Evolutionary conservation across 306 rosid genomes (phyloP), one percentile per base, ranked within the genome.

Genomic region (Prunus mume): DNA sequence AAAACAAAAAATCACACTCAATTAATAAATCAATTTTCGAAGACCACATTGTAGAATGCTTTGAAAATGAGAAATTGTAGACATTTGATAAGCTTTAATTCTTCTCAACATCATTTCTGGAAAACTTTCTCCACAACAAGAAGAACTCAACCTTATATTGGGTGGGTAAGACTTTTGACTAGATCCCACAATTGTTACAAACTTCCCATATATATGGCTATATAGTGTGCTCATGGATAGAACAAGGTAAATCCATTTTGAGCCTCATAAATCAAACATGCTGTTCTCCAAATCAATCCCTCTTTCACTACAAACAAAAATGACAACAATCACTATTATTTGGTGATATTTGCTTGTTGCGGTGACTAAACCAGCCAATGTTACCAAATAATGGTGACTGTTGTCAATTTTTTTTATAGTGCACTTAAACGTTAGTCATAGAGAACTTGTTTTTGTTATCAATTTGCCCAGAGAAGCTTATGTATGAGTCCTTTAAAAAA

Each of bases 401-500:
- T 30, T 30, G 32, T 5, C 32, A 30, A 5, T 3, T 30, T 30
- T 30, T 30, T 30, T 30, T 30, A 3, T 30, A 30, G 32, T 30
- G 32, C 11, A 58, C 80, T 57, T 79, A 8, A 5, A 71, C 75
- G 24, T 83, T 83, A 32, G 49, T 22, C 73, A 83, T 49, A 49
- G 68, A 71, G 30, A 83, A 83, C 75, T 57, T 65, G 71, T 79
- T 79, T 2, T 49, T 32, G 27, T 18, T 76, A 45, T 83, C 83
- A 47, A 83, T 72, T 69, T 64, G 66, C 17, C 86, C 86, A n/a
- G 79, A 75, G 64, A 83, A 83, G 24, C 57, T 0, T 2, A 19
- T 12, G 38, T 79, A 78, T 12, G 86, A 70, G n/a, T 83, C 75
- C 77, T 79, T 83, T 66, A 79, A 25, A 8, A 71, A 30, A 68